These are phyloP conservation scores for Leucosporidium scottii DNA, from an alignment of 768 basidiomycete genomes.

Conservation along the genomic window DNA sequence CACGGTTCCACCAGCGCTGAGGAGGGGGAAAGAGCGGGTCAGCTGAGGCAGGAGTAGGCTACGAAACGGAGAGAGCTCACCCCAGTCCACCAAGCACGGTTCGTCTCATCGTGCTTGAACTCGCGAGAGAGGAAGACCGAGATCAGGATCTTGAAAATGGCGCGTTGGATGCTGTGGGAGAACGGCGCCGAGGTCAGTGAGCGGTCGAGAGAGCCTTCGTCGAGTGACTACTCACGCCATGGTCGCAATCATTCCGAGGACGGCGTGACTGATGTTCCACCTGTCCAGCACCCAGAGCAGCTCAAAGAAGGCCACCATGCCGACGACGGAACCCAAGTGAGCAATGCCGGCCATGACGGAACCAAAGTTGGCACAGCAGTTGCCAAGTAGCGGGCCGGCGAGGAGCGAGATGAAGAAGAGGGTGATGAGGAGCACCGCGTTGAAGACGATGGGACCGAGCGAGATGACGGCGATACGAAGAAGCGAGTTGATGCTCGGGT, in stretches of 20 bases:
- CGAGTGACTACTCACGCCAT: slow-evolving; percentile 48
- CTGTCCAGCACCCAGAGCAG: slow-evolving; percentile 94
- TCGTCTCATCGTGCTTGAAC: slow-evolving; percentile 99
- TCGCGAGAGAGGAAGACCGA: slow-evolving; percentile 90
- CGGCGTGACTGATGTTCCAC: slow-evolving; percentile 86
- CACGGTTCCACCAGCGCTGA: slow-evolving; percentile 77
- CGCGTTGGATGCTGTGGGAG: slow-evolving; percentile 61
- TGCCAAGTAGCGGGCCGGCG: slow-evolving; percentile 61
- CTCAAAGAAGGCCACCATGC: slow-evolving; percentile 88
- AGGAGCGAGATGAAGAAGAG: slow-evolving; percentile 85
- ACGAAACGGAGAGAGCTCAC: slow-evolving; percentile 37
- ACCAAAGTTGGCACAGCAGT: slow-evolving; percentile 76
- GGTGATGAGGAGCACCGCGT: slow-evolving; percentile 75
- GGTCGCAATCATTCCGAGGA: slow-evolving; percentile 83
- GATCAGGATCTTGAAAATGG: slow-evolving; percentile 87
- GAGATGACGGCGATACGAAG: slow-evolving; percentile 90
- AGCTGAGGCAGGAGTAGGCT: slow-evolving; percentile 21
- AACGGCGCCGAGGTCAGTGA: background rate
- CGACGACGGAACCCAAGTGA: slow-evolving; percentile 71
- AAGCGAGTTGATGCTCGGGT: slow-evolving; percentile 67
- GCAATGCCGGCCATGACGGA: slow-evolving; percentile 86
- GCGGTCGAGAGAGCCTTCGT: no score
- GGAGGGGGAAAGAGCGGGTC: slow-evolving; percentile 23
- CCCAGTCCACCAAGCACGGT: slow-evolving; percentile 98
- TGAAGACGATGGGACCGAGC: slow-evolving; percentile 91